phyloP scores from a whole-genome alignment of 345 rosid species.

The Turritis glabra region DNA sequence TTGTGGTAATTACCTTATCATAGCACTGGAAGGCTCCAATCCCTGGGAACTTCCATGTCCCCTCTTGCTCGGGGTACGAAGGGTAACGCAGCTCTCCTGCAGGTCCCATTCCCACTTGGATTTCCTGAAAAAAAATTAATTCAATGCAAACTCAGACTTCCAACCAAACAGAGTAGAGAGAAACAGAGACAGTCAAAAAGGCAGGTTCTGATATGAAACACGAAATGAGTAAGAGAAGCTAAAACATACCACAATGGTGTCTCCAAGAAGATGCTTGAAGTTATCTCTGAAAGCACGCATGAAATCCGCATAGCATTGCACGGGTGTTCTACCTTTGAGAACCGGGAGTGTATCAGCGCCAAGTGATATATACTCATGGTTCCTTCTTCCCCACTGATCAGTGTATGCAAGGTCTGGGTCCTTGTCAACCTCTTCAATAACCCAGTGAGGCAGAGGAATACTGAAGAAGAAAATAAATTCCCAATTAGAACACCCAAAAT shows the following conservation, averaged over 20 bases:
- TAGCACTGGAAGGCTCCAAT: slow-evolving; percentile 98
- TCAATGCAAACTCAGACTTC: background rate
- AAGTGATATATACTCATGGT: slow-evolving; percentile 80
- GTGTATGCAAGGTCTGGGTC: slow-evolving; percentile 90
- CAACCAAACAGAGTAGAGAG: background rate
- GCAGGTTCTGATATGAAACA: background rate
- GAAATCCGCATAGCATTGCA: slow-evolving; percentile 91
- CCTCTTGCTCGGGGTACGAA: slow-evolving; percentile 83
- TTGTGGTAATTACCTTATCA: slow-evolving; percentile 57
- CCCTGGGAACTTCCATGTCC: slow-evolving; percentile 95
- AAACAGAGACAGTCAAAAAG: background rate
- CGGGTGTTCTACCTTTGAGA: slow-evolving; percentile 85
- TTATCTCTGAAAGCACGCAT: slow-evolving; percentile 91
- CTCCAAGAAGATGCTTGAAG: slow-evolving; percentile 78
- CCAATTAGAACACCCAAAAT: slow-evolving; percentile 14
- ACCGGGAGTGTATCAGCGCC: slow-evolving; percentile 90
- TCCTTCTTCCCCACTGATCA: slow-evolving; percentile 99
- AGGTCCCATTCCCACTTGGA: slow-evolving; percentile 99
- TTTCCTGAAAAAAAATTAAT: slow-evolving; percentile 56
- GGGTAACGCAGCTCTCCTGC: slow-evolving; percentile 97
- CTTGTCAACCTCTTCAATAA: slow-evolving; percentile 65
- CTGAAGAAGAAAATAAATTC: slow-evolving; percentile 39
- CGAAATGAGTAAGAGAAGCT: background rate
- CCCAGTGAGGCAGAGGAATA: slow-evolving; percentile 92
- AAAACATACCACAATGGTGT: slow-evolving; percentile 79